Base-by-base conservation (phyloP, 345 rosid genomes). In the Fremontodendron californicum region DNA sequence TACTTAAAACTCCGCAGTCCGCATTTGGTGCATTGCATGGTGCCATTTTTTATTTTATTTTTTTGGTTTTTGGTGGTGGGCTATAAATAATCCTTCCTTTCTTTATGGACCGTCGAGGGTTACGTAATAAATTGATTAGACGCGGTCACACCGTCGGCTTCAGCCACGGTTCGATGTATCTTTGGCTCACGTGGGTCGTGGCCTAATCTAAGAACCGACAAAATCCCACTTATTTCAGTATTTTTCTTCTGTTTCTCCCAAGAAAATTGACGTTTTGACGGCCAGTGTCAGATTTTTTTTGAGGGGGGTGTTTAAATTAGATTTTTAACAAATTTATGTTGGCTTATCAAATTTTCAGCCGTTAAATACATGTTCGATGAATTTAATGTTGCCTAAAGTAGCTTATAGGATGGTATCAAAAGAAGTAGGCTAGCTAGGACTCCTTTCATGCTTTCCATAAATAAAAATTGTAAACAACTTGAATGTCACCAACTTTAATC, bases 81-180 rank as follows among this genome's bases (percentile, higher is more conserved):
- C 27, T 11, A 71, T 18, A 31, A 43, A n/a, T n/a, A n/a, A n/a
- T n/a, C n/a, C n/a, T n/a, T 19, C 25, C 75, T 31, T 51, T 31
- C 8, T 9, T 48, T 31, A 10, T 31, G 61, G 29, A 70, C 43
- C 42, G 16, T 71, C 62, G 11, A 49, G 42, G 31, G 21, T 29
- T 29, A 18, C 15, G 39, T 16, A 16, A 45, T 48, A 29, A 33
- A 49, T 48, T 33, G 39, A 29, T 49, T 29, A 9, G 74, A 19
- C 45, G 31, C 45, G 61, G 75, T 49, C 71, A 12, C 40, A 55
- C 75, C 75, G 45, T 71, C 75, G 29, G 75, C 12, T 71, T 49
- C 29, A 71, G 43, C 19, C 7, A 19, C 75, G 61, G 61, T 71
- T 71, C 42, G 60, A 29, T 61, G 2, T 19, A 71, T 49, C 60